A percentile compares a stretch with the other conserved stretches of the same genome.
These are phyloP conservation scores for Saturnispora serradocipensis DNA, from an alignment of 805 yeast species.

Conservation along the genomic window DNA sequence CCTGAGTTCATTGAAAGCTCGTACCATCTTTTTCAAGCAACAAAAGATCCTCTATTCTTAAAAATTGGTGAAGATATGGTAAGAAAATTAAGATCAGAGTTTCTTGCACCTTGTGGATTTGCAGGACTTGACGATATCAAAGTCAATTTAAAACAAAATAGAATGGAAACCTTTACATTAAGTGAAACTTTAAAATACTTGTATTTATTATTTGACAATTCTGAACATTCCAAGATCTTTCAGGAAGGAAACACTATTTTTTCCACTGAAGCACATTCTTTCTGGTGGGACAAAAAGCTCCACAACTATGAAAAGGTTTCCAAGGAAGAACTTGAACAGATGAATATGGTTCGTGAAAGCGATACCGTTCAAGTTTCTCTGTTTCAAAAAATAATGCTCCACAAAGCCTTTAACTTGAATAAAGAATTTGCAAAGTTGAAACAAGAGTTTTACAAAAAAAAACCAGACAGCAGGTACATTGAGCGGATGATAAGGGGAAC, in stretches of 20 bases:
- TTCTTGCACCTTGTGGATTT: constrained; percentile 66
- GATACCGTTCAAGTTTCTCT: constrained; percentile 1
- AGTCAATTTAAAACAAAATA: constrained; percentile 53
- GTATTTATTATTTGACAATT: constrained; percentile 62
- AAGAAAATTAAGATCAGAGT: constrained; percentile 42
- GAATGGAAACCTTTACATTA: constrained; percentile 88
- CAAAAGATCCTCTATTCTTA: constrained; percentile 75
- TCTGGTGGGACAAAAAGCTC: constrained; percentile 50
- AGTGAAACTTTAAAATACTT: constrained; percentile 83
- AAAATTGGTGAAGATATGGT: constrained; percentile 64
- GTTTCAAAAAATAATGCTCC: background rate
- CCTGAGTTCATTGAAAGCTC: constrained; percentile 92
- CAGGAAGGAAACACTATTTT: constrained; percentile 37
- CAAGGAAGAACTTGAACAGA: constrained; percentile 16
- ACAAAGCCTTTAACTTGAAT: constrained; percentile 8
- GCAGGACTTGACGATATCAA: constrained; percentile 65
- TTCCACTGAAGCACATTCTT: constrained; percentile 88
- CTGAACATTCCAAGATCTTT: constrained; percentile 17
- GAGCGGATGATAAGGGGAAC: background rate
- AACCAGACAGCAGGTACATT: constrained; percentile 1
- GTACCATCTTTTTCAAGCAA: constrained; percentile 73
- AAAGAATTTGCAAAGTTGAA: constrained; percentile 13
- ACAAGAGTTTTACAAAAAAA: constrained; percentile 3
- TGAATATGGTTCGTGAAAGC: constrained; percentile 6
- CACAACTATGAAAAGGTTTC: constrained; percentile 1